Evolutionary conservation across 2,329 filamentous ascomycete species (phyloP), one percentile per base, ranked within the genome.

Genomic region (Alternaria triticimaculans): DNA sequence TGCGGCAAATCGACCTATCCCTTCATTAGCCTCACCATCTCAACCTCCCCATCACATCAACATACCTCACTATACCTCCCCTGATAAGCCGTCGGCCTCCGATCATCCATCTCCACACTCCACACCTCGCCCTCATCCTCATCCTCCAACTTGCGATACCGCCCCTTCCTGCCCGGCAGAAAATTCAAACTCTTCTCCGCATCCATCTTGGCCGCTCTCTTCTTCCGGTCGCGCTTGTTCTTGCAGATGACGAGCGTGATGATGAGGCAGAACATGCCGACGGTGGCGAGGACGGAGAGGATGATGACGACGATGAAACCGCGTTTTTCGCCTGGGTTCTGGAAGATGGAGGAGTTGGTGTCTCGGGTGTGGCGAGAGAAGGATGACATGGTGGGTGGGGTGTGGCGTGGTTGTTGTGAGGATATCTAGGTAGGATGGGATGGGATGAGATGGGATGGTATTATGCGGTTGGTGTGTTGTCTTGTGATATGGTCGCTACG

Each of bases 91-190:
- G 53, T 48, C 21, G 37, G 30, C 25, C 45, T 37, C 12, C 59
- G 43, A 12, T 62, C 59, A 46, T 62, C 59, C 54, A 62, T 53
- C 26, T 62, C 59, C 1, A 55, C 59, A 51, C 54, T 62, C 59
- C 59, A 62, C 10, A 58, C 37, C 3, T 45, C 59, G 26, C 55
- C 54, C n/a, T 43, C 55, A 28, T 62, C 54, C 8, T 62, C 54
- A 5, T 62, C 59, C 2, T 62, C 59, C 6, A 62, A 15, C 26
- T 58, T 62, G 5, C 56, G 37, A 20, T 62, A 62, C 37, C n/a
- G 3, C 8, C 59, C 46, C 46, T 60, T 49, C n/a, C 45, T 15
- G 4, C 59, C 54, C 4, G 59, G 54, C 45, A 49, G 44, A 44
- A 23, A 41, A 11, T 18, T 26, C 11, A 48, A 53, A 14, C n/a